These are phyloP conservation scores for Fusarium dimerum DNA, from an alignment of 2,329 filamentous ascomycete genomes.

Conservation along the genomic window DNA sequence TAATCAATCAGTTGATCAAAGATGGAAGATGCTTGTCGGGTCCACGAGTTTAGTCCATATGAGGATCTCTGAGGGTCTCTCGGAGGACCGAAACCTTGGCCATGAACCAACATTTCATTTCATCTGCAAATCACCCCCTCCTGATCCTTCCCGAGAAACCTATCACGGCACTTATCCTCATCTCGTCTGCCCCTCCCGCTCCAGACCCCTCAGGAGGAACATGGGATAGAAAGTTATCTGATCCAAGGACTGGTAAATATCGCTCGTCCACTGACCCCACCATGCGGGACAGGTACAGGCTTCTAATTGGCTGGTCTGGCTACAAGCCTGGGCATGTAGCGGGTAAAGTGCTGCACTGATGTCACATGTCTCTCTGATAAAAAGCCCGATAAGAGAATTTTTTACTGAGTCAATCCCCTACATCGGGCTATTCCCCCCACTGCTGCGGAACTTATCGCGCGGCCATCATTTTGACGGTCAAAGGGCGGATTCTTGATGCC, in stretches of 20 bases:
- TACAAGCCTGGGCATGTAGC: background rate
- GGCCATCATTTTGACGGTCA: background rate
- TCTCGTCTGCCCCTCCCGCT: background rate
- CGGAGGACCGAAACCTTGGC: background rate
- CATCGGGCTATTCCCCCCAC: slow-evolving; percentile 6
- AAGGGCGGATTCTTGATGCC: background rate
- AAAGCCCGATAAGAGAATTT: slow-evolving; percentile 28
- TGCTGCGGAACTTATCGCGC: background rate
- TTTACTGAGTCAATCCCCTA: slow-evolving; percentile 12
- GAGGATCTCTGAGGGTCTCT: background rate
- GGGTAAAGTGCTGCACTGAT: slow-evolving; percentile 12
- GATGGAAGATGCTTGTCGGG: slow-evolving; percentile 20
- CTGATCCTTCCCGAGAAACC: background rate
- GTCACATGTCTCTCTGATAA: slow-evolving; percentile 26
- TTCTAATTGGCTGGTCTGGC: background rate
- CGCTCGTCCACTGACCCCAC: background rate
- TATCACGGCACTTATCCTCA: background rate
- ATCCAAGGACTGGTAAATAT: background rate
- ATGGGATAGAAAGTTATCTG: background rate
- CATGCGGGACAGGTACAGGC: background rate
- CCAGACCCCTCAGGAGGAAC: background rate
- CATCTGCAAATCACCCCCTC: background rate
- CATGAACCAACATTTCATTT: background rate
- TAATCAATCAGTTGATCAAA: slow-evolving; percentile 33
- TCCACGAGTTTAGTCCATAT: background rate